Evolutionary conservation across 768 basidiomycete genomes (phyloP), one percentile per base, ranked within the genome.

Genomic region (Suillus clintonianus): DNA sequence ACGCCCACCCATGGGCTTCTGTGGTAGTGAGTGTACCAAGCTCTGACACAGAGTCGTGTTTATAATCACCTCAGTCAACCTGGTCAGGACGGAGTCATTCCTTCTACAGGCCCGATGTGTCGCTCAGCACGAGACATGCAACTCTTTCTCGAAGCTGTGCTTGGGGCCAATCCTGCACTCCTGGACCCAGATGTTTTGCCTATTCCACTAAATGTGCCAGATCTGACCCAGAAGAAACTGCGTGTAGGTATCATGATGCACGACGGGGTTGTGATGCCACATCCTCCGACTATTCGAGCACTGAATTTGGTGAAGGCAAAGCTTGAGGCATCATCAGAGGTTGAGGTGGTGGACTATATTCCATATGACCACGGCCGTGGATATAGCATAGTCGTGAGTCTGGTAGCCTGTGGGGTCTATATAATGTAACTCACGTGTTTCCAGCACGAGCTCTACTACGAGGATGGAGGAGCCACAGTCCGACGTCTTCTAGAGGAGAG

Each of bases 241-340:
- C 67, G 69, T 60, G 62, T 69, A 45, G 65, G 74, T 65, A 74
- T 74, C 4, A 71, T 82, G 66, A 71, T 77, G 69, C 70, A 76
- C 60, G 80, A 84, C 59, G 75, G 68, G 3, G 66, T 77, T 4
- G 78, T 79, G 1, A 62, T 70, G 41, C 81, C 83, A 5, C 75
- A 77, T 11, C 80, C 83, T 24, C 83, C 84, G 0, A 69, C 80
- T 37, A 58, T 67, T 7, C 75, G 84, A 8, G 83, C 81, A 5
- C 64, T 86, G 62, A 68, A 77, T 27, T 62, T 76, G 19, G 67
- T 71, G 8, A 80, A 76, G 64, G 71, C 65, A 27, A 80, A 76
- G 19, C 68, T 85, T 41, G 67, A 67, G 37, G 72, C 70, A 0
- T 74, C 77, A 10, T 65, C 70, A 4, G 71, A 66, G 59, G 78